A percentile compares a stretch with the other conserved stretches of the same genome.
Evolutionary conservation across 805 yeast genomes (phyloP).

Genomic region (Candida methanosorbosa): DNA sequence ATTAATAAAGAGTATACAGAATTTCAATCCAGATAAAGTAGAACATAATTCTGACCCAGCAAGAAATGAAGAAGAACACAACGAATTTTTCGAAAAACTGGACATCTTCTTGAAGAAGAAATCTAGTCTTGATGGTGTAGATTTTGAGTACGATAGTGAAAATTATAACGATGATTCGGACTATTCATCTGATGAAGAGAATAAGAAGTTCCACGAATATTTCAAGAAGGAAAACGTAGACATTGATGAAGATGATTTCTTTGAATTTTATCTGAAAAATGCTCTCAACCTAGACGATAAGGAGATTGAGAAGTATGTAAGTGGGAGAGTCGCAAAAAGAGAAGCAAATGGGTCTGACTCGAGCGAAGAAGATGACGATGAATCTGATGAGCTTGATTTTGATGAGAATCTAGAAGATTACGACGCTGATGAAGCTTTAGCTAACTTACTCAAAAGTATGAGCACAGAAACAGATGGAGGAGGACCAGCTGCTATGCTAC

Average conservation of each 20-base stretch:
- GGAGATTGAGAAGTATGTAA: constrained; percentile 33
- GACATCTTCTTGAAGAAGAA: neutral
- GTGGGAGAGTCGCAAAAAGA: constrained; percentile 5
- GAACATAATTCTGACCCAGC: neutral
- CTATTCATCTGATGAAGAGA: constrained; percentile 13
- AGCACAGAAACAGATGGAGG: neutral
- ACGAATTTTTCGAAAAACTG: neutral
- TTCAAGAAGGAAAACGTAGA: constrained; percentile 28
- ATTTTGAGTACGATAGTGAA: constrained; percentile 6
- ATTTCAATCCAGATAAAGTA: constrained; percentile 4
- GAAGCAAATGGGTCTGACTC: neutral
- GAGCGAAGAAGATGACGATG: neutral
- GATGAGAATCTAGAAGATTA: neutral
- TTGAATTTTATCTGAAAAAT: constrained; percentile 51
- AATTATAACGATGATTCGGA: constrained; percentile 14
- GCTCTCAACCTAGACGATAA: constrained; percentile 41
- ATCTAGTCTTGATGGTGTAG: neutral
- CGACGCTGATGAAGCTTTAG: neutral
- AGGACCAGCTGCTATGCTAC: neutral
- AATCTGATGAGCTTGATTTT: neutral
- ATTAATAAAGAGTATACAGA: too few relatives aligned
- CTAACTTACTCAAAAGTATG: neutral
- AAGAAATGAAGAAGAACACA: constrained; percentile 2
- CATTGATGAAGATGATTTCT: constrained; percentile 62
- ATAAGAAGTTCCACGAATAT: constrained; percentile 11